Evolutionary conservation across 2,329 filamentous ascomycete species (phyloP).

Genomic region (Scorias spongiosa): DNA sequence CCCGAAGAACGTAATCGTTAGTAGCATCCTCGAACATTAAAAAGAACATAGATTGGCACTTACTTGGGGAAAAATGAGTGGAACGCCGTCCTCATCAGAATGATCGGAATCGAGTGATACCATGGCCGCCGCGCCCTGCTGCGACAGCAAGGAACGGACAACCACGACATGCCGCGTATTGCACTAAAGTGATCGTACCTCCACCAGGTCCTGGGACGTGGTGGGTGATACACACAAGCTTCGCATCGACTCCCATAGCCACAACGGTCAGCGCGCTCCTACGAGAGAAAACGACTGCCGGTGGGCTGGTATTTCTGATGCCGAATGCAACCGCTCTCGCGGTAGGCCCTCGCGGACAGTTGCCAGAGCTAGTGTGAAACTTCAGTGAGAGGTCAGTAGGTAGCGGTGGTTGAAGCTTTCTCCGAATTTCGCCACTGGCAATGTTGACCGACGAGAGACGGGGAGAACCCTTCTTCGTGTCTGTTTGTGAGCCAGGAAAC

Average conservation of each 20-base stretch:
- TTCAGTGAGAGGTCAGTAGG: background rate
- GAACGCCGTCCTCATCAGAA: conserved; percentile 70
- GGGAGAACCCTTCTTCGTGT: conserved; percentile 19
- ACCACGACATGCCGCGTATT: conserved; percentile 57
- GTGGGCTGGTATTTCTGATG: conserved; percentile 74
- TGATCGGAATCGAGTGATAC: conserved; percentile 88
- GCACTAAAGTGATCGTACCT: conserved; percentile 61
- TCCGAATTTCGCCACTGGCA: conserved; percentile 98
- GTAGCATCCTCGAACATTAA: conserved; percentile 24
- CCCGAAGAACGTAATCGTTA: conserved; percentile 12
- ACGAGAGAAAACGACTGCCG: conserved; percentile 1
- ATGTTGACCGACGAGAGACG: conserved; percentile 7
- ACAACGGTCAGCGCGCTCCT: conserved; percentile 10
- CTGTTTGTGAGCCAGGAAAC: conserved; percentile 86
- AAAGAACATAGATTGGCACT: conserved; percentile 20
- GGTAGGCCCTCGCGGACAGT: conserved; percentile 78
- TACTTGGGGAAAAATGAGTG: conserved; percentile 36
- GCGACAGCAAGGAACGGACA: conserved; percentile 9
- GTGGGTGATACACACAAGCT: conserved; percentile 53
- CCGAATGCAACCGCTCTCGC: conserved; percentile 71
- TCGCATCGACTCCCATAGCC: conserved; percentile 86
- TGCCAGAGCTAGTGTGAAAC: conserved; percentile 18
- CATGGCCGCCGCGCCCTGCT: conserved; percentile 19
- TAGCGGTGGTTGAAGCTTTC: conserved; percentile 58
- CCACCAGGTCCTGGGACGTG: background rate